Conservation (phyloP, 208 protist species). For the Vickermania ingenoplastis region DNA sequence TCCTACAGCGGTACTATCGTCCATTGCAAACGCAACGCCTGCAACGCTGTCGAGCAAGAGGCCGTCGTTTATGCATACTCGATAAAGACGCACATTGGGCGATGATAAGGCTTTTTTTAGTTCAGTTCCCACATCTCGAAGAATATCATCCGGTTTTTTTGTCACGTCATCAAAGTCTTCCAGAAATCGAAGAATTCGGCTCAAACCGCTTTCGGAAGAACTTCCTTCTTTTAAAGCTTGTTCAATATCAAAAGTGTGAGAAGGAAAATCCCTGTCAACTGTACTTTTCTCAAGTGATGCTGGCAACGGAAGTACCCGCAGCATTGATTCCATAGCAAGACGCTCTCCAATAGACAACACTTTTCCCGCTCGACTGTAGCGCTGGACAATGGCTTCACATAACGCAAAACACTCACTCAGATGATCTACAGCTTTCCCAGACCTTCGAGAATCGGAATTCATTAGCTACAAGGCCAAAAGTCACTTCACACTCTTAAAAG, state of each 20-base stretch:
- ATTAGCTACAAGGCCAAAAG: neutral
- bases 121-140: slow-evolving; percentile 4
- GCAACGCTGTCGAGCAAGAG: slow-evolving; percentile 15
- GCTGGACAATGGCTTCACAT: slow-evolving; percentile 57
- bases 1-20: slow-evolving; percentile 16
- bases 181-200: slow-evolving; percentile 1
- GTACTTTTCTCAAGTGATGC: slow-evolving; percentile 2
- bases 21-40: slow-evolving; percentile 10
- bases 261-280: neutral
- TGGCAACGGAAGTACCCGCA: slow-evolving; percentile 11
- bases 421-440: slow-evolving; percentile 17
- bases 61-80: slow-evolving; percentile 10
- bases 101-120: slow-evolving; percentile 6
- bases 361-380: slow-evolving; percentile 43
- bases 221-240: neutral
- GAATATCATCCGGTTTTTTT: neutral
- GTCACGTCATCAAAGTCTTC: neutral
- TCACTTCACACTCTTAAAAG: neutral
- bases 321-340: slow-evolving; percentile 20
- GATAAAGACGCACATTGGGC: slow-evolving; percentile 10
- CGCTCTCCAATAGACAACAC: slow-evolving; percentile 30
- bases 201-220: neutral
- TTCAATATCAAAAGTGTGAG: neutral
- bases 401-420: slow-evolving; percentile 59
- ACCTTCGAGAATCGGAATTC: neutral